phyloP scores from a whole-genome alignment of 768 basidiomycete species.

The Amanita molliuscula region DNA sequence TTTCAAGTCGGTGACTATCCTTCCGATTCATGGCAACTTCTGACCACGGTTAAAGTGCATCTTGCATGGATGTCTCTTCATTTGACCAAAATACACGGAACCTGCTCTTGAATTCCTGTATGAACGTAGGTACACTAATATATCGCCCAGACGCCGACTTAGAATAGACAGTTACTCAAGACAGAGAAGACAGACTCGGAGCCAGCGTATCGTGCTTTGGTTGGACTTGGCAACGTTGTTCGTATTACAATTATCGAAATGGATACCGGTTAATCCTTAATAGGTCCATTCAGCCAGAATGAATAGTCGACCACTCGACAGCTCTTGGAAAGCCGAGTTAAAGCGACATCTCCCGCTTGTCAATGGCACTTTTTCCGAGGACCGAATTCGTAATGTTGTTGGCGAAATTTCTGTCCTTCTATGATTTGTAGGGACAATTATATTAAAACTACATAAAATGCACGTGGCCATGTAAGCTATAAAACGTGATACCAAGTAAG shows the following conservation, averaged over 20 bases:
- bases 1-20: slow-evolving; percentile 64
- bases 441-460: slow-evolving; percentile 10
- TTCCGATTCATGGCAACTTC: slow-evolving; percentile 5
- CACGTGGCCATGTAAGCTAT: background rate
- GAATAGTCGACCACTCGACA: slow-evolving; percentile 23
- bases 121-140: slow-evolving; percentile 28
- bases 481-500: background rate
- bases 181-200: slow-evolving; percentile 52
- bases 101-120: slow-evolving; percentile 32
- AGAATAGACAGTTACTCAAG: slow-evolving; percentile 29
- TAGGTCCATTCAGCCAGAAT: slow-evolving; percentile 42
- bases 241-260: slow-evolving; percentile 12
- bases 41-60: slow-evolving; percentile 38
- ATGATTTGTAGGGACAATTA: slow-evolving; percentile 12
- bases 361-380: slow-evolving; percentile 39
- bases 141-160: background rate
- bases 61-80: slow-evolving; percentile 42
- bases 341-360: slow-evolving; percentile 29
- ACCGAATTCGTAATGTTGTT: slow-evolving; percentile 41
- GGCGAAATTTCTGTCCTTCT: slow-evolving; percentile 38
- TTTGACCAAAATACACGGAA: slow-evolving; percentile 28
- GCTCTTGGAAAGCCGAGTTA: slow-evolving; percentile 30
- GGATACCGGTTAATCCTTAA: slow-evolving; percentile 3
- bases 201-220: slow-evolving; percentile 57
- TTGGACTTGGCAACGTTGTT: slow-evolving; percentile 69